Conservation (phyloP, 352 stramenopile genomes). For the Chrysophaeum taylorii region DNA sequence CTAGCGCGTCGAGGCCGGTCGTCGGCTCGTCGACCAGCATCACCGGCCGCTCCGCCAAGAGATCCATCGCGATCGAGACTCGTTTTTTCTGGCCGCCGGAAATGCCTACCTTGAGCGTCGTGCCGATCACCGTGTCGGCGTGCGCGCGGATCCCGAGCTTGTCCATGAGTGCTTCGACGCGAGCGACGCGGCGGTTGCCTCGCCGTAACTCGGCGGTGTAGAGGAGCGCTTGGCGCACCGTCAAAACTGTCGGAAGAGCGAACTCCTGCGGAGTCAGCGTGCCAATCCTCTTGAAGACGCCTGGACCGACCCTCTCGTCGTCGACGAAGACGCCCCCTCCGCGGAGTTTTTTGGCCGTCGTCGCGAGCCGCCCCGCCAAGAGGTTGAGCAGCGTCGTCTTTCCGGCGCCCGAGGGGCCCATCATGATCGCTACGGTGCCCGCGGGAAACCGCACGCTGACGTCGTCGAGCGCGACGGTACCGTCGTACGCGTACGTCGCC, state of each 20-base stretch:
- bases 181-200: not conserved
- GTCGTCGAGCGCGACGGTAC: constrained; percentile 35
- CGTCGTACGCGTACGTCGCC: not conserved
- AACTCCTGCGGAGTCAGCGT: constrained; percentile 57
- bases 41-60: constrained; percentile 57
- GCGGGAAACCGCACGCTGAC: constrained; percentile 47
- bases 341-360: too few relatives aligned
- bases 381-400: constrained; percentile 64
- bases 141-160: constrained; percentile 7
- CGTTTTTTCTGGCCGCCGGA: constrained; percentile 60
- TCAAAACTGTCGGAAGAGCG: constrained; percentile 46
- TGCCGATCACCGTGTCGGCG: constrained; percentile 3
- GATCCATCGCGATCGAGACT: constrained; percentile 62
- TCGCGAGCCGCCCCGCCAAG: constrained; percentile 48
- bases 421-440: constrained; percentile 52
- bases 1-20: constrained; percentile 31
- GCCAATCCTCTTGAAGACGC: constrained; percentile 46
- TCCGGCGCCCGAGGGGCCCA: constrained; percentile 54
- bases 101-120: constrained; percentile 25
- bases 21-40: constrained; percentile 55
- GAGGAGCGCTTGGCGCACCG: constrained; percentile 52
- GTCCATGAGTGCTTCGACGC: constrained; percentile 20
- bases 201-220: constrained; percentile 60
- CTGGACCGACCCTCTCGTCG: constrained; percentile 35
- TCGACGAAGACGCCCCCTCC: constrained; percentile 54